Evolutionary conservation across 2,329 filamentous ascomycete genomes (phyloP), one percentile per base, ranked within the genome.

Genomic region (Hawksworthiomyces lignivorus): DNA sequence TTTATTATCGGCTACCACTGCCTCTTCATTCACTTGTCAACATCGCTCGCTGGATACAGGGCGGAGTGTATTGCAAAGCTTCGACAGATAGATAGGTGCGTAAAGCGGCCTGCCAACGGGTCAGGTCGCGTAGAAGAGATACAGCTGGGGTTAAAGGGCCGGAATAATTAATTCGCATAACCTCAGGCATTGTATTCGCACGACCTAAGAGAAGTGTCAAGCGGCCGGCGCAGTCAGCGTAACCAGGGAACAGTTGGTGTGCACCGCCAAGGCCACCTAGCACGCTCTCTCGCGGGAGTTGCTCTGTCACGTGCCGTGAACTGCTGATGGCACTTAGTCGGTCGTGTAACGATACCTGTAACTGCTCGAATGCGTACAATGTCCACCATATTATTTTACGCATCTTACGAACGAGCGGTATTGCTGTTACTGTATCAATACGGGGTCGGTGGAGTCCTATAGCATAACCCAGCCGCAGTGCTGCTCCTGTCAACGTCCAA

Each of bases 311-410:
- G 15, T 41, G 39, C 2, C 39, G 10, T 5, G 33, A 31, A n/a
- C 52, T 56, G 29, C 62, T 59, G 19, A 67, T 63, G 18, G 63
- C 62, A 47, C 63, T 65, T 0, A 63, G 64, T 3, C 64, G 60
- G 49, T 68, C 63, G 39, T 65, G 63, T 6, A 63, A 66, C 5
- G 64, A 65, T 12, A 64, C 63, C 45, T 67, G 64, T 54, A 66
- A 60, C 44, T 61, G 59, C 42, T 59, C 56, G 35, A 58, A 59
- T 3, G 50, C 45, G 32, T 56, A 59, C 7, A 59, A 38, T 7
- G 56, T 57, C 56, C 55, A 58, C 56, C 56, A 59, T 1, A 59
- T 42, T 15, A 51, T 50, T 38, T 54, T 57, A n/a, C 55, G 47
- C 15, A 57, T 47, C 36, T 54, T 49, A 26, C 59, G 50, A 3